Conservation (phyloP, 106 monocot species). For the Dendrobium officinale region DNA sequence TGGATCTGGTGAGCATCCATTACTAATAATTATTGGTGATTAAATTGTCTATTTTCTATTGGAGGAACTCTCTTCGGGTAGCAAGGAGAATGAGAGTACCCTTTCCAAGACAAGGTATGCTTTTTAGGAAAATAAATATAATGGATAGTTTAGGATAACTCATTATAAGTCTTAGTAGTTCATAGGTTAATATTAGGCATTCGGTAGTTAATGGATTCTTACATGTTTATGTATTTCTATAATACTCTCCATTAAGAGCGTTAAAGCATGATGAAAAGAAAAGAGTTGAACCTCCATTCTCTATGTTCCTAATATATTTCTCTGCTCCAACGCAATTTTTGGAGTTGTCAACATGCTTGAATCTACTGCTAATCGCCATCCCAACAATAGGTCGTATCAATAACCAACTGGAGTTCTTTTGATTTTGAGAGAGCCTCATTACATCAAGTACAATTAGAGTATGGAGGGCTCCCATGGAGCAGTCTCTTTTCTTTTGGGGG, state of each 20-base stretch:
- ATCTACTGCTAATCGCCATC: too few relatives aligned
- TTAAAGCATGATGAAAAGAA: not conserved
- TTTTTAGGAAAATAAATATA: not conserved
- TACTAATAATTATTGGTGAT: too few relatives aligned
- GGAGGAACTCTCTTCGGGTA: not conserved
- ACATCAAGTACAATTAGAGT: constrained; percentile 10
- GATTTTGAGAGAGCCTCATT: not conserved
- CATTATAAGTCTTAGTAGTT: too few relatives aligned
- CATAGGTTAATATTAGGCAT: too few relatives aligned
- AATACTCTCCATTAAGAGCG: too few relatives aligned
- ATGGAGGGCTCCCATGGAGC: too few relatives aligned
- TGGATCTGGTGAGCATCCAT: not conserved
- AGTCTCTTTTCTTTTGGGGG: constrained; percentile 11
- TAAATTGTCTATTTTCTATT: not conserved
- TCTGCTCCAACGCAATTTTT: too few relatives aligned
- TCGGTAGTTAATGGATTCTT: too few relatives aligned
- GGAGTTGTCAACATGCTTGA: too few relatives aligned
- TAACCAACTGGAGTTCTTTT: not conserved
- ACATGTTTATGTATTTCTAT: too few relatives aligned
- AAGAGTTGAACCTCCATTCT: not conserved
- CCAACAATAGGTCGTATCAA: too few relatives aligned
- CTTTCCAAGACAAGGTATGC: not conserved
- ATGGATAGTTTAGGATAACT: too few relatives aligned
- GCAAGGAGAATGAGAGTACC: not conserved
- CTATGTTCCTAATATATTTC: not conserved